A percentile compares a stretch with the other conserved stretches of the same genome.
Evolutionary conservation across 1,284 basidiomycete genomes (phyloP).

Genomic region (Polyporus tsugae): DNA sequence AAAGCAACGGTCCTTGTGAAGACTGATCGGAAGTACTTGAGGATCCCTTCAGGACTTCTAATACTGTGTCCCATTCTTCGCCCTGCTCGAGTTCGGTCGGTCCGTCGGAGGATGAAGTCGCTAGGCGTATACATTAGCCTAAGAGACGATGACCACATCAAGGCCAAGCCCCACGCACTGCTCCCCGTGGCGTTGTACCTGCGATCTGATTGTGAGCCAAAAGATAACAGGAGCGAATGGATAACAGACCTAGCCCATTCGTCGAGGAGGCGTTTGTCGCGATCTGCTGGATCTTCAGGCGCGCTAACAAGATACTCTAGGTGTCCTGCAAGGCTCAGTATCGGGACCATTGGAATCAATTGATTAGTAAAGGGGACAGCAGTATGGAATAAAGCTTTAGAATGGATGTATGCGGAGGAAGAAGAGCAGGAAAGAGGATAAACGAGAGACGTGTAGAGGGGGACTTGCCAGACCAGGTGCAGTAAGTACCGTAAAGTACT

Average conservation of each 20-base stretch:
- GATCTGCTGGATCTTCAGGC: constrained; percentile 39
- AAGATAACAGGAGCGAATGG: neutral
- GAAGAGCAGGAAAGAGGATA: neutral
- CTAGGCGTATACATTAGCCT: constrained; percentile 13
- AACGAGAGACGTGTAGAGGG: neutral
- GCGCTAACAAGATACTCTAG: constrained; percentile 42
- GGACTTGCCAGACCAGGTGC: neutral
- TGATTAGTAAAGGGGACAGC: neutral
- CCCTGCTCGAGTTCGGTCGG: constrained; percentile 20
- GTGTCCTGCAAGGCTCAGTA: constrained; percentile 34
- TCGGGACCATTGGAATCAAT: constrained; percentile 27
- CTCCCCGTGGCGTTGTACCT: constrained; percentile 21
- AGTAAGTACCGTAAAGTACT: neutral
- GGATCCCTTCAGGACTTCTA: constrained; percentile 32
- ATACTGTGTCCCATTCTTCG: constrained; percentile 37
- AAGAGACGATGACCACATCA: neutral
- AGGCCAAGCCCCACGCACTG: constrained; percentile 17
- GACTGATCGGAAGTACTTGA: constrained; percentile 14
- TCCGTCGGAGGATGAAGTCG: constrained; percentile 12
- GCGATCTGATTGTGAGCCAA: constrained; percentile 11
- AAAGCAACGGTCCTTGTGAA: constrained; percentile 29
- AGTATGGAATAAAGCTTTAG: neutral
- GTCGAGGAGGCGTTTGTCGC: constrained; percentile 44
- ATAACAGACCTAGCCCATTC: constrained; percentile 46
- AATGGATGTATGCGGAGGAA: neutral